phyloP scores from a whole-genome alignment of 2,329 filamentous ascomycete species.

The Trichoderma atrobrunneum region DNA sequence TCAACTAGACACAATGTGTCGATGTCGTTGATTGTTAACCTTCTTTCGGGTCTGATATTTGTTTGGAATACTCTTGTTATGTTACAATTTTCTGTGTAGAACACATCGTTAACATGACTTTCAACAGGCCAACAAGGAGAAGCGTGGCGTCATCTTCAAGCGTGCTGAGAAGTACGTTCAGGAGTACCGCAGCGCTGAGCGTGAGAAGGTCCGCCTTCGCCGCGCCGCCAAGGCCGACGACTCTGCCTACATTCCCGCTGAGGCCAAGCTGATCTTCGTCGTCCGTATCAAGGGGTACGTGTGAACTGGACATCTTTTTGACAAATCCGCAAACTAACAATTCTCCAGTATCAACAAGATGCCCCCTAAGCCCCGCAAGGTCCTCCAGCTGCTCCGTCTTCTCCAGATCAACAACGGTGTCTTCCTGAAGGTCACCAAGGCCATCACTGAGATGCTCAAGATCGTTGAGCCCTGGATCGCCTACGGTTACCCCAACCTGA shows the following conservation, averaged over 20 bases:
- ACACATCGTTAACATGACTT: conserved; percentile 36
- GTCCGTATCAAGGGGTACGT: conserved; percentile 95
- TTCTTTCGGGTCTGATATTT: conserved; percentile 97
- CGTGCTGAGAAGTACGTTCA: conserved; percentile 99
- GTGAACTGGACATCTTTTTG: not conserved
- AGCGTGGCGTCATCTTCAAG: conserved; percentile 99
- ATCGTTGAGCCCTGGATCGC: conserved; percentile 98
- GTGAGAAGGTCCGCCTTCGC: conserved; percentile 92
- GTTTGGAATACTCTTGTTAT: conserved; percentile 32
- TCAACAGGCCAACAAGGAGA: conserved; percentile 90
- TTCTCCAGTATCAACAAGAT: conserved; percentile 97
- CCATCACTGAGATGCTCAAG: conserved; percentile 94
- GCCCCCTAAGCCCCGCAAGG: conserved; percentile 99
- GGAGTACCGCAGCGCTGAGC: conserved; percentile 98
- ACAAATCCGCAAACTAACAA: not conserved
- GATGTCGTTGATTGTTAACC: conserved; percentile 97
- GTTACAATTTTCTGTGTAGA: conserved; percentile 19
- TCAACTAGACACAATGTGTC: conserved; percentile 89
- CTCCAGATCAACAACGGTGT: conserved; percentile 99
- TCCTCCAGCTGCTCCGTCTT: conserved; percentile 97
- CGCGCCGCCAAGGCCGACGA: conserved; percentile 89
- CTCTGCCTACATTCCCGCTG: conserved; percentile 89
- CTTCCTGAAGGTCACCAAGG: conserved; percentile 97
- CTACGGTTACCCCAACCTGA: conserved; percentile 99
- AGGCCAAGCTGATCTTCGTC: conserved; percentile 96